Conservation (phyloP, 2,329 filamentous ascomycete species). For the Fusarium heterosporum region DNA sequence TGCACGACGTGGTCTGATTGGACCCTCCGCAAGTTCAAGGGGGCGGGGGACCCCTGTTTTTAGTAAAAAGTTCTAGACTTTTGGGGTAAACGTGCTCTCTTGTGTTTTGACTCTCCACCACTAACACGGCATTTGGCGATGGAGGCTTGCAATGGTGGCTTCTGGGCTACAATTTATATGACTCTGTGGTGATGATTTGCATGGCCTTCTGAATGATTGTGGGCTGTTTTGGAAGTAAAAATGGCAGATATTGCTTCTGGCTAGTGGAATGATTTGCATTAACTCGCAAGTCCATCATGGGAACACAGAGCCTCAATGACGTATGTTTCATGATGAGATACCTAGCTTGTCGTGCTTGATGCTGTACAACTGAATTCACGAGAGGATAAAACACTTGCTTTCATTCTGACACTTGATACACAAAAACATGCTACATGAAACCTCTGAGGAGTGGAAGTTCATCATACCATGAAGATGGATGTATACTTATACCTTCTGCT, state of each 20-base stretch:
- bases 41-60: slow-evolving; percentile 31
- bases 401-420: no score
- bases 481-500: not conserved
- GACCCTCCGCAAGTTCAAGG: slow-evolving; percentile 13
- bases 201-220: not conserved
- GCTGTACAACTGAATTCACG: not conserved
- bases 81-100: slow-evolving; percentile 33
- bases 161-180: no score
- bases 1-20: slow-evolving; percentile 35
- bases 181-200: accelerated
- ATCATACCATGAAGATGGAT: not conserved
- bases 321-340: slow-evolving; percentile 35
- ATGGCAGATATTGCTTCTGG: not conserved
- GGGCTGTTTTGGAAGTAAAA: not conserved
- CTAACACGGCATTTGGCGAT: slow-evolving; percentile 21
- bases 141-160: not conserved
- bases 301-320: slow-evolving; percentile 38
- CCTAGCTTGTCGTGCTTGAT: not conserved
- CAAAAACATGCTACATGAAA: no score
- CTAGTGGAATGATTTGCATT: slow-evolving; percentile 13
- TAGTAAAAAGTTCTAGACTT: slow-evolving; percentile 10
- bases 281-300: slow-evolving; percentile 20
- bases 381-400: accelerated
- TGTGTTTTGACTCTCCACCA: slow-evolving; percentile 23
- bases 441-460: no score